Percentiles rank a stretch among this genome's conserved stretches.
These are phyloP conservation scores for Ascochyta fabae DNA, from an alignment of 2,329 filamentous ascomycete species.

Conservation along the genomic window DNA sequence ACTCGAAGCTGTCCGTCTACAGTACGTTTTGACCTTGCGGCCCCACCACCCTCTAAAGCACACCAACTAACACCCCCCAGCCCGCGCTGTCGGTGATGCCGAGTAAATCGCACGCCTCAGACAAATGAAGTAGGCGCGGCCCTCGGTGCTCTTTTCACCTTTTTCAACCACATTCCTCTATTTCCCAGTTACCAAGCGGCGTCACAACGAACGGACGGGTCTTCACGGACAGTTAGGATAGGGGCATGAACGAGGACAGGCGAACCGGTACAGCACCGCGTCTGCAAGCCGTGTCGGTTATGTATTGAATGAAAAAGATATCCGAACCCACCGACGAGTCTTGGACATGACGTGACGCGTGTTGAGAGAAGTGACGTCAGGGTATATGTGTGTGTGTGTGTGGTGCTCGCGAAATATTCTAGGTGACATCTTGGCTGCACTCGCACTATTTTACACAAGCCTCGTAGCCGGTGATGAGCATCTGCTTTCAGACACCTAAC, in stretches of 20 bases:
- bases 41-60: no score
- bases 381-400: no score
- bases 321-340: slow-evolving; percentile 22
- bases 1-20: slow-evolving; percentile 99
- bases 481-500: no score
- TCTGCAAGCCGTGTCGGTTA: slow-evolving; percentile 40
- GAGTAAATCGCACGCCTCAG: slow-evolving; percentile 41
- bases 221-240: slow-evolving; percentile 28
- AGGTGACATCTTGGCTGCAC: no score
- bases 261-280: slow-evolving; percentile 33
- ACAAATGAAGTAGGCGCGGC: slow-evolving; percentile 33
- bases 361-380: no score
- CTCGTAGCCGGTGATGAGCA: no score
- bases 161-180: slow-evolving; percentile 45
- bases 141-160: slow-evolving; percentile 36
- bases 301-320: slow-evolving; percentile 47
- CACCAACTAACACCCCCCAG: slow-evolving; percentile 32
- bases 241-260: slow-evolving; percentile 42
- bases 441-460: no score
- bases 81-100: slow-evolving; percentile 46
- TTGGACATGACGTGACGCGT: slow-evolving; percentile 1
- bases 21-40: slow-evolving; percentile 62
- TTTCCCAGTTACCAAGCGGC: slow-evolving; percentile 44
- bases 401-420: no score
- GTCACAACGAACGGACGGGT: slow-evolving; percentile 44